A percentile compares a stretch with the other conserved stretches of the same genome.
phyloP scores from a whole-genome alignment of 768 basidiomycete species.

The Phaffia tasmanica region DNA sequence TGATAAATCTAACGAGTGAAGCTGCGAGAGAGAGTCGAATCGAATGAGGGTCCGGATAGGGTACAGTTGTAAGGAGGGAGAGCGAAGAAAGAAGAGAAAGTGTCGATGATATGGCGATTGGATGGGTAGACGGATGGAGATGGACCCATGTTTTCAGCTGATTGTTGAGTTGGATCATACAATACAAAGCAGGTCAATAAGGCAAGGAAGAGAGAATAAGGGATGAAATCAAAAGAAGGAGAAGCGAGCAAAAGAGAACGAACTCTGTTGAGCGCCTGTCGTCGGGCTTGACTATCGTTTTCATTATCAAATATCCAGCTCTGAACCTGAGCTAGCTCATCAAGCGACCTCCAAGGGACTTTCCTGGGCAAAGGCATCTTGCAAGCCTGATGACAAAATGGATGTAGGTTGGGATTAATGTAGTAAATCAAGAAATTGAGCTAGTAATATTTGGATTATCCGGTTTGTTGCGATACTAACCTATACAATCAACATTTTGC shows the following conservation, averaged over 20 bases:
- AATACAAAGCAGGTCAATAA: neutral
- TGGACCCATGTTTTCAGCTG: slow-evolving; percentile 29
- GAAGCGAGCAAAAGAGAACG: neutral
- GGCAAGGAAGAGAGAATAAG: slow-evolving; percentile 17
- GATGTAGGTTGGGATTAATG: no score
- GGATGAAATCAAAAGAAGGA: neutral
- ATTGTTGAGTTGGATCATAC: slow-evolving; percentile 29
- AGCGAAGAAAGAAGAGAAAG: slow-evolving; percentile 34
- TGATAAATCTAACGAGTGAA: slow-evolving; percentile 78
- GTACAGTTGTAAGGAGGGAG: slow-evolving; percentile 38
- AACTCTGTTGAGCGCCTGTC: slow-evolving; percentile 44
- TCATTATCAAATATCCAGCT: slow-evolving; percentile 63
- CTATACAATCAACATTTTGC: no score
- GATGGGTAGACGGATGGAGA: slow-evolving; percentile 30
- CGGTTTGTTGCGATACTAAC: no score
- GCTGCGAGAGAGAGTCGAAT: slow-evolving; percentile 63
- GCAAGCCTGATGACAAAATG: neutral
- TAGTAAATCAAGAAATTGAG: no score
- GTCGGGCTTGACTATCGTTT: slow-evolving; percentile 51
- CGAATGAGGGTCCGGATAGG: slow-evolving; percentile 33
- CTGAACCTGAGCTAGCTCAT: slow-evolving; percentile 65
- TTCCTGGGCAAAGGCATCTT: slow-evolving; percentile 47
- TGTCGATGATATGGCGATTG: slow-evolving; percentile 34
- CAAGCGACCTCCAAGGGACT: slow-evolving; percentile 61
- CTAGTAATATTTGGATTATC: no score